A percentile compares a stretch with the other conserved stretches of the same genome.
phyloP scores from a whole-genome alignment of 2,329 filamentous ascomycete species.

The Rachicladosporium sp. region DNA sequence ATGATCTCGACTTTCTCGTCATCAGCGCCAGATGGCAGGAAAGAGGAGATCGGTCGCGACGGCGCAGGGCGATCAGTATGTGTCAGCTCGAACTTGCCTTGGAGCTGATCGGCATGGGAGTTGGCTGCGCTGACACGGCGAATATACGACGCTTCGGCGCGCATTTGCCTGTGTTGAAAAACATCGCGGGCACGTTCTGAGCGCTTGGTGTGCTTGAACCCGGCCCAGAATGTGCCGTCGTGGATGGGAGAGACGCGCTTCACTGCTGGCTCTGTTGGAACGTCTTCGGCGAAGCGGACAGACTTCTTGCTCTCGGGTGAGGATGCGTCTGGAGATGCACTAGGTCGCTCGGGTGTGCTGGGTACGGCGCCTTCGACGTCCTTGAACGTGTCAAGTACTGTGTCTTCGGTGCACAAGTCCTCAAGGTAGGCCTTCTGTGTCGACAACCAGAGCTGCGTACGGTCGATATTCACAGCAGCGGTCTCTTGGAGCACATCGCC shows the following conservation, averaged over 20 bases:
- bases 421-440: constrained; percentile 60
- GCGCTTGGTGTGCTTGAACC: constrained; percentile 48
- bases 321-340: constrained; percentile 10
- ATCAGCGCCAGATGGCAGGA: constrained; percentile 27
- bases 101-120: constrained; percentile 65
- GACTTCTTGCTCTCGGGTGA: constrained; percentile 51
- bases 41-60: constrained; percentile 33
- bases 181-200: constrained; percentile 54
- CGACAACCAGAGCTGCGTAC: constrained; percentile 75
- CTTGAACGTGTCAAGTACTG: constrained; percentile 17
- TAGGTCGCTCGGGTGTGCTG: constrained; percentile 17
- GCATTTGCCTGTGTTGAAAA: constrained; percentile 71
- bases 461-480: constrained; percentile 63
- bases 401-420: constrained; percentile 20
- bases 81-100: constrained; percentile 72
- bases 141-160: constrained; percentile 80
- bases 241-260: constrained; percentile 24
- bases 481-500: constrained; percentile 58
- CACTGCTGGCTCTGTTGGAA: constrained; percentile 10
- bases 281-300: constrained; percentile 47
- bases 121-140: constrained; percentile 62
- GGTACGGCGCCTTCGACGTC: constrained; percentile 19
- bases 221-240: constrained; percentile 63
- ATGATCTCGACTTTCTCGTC: constrained; percentile 21
- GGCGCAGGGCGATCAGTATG: constrained; percentile 30